These are phyloP conservation scores for Petunia secreta DNA, from an alignment of 257 asterid genomes.

Conservation along the genomic window DNA sequence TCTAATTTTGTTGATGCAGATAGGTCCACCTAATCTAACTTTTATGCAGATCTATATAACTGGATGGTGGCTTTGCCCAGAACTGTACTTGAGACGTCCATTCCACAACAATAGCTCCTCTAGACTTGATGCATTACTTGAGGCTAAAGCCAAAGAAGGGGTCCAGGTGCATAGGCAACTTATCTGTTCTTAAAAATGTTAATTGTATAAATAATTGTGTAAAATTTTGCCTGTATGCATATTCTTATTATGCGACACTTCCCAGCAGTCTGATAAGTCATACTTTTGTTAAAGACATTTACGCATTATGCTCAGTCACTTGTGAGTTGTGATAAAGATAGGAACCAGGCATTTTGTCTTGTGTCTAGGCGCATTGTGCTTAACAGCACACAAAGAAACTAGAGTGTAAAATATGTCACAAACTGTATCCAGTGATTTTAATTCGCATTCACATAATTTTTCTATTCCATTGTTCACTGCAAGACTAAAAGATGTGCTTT, in stretches of 20 bases:
- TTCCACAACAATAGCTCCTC: constrained; percentile 66
- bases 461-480: neutral
- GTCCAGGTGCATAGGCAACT: constrained; percentile 62
- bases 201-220: neutral
- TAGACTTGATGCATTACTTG: constrained; percentile 80
- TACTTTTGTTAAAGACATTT: neutral
- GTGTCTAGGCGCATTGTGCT: constrained; percentile 2
- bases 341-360: constrained; percentile 1
- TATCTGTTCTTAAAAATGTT: neutral
- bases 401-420: neutral
- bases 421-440: constrained; percentile 8
- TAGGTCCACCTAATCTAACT: constrained; percentile 22
- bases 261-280: neutral
- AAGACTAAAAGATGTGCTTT: neutral
- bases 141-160: constrained; percentile 91
- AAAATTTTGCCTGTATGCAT: neutral
- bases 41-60: constrained; percentile 78
- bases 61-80: constrained; percentile 99
- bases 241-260: neutral
- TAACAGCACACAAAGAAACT: constrained; percentile 1
- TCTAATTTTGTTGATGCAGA: constrained; percentile 6
- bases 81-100: constrained; percentile 85
- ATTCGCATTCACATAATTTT: neutral
- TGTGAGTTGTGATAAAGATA: neutral
- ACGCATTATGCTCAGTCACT: neutral